Base-by-base conservation (phyloP, 352 stramenopile species). In the Pythium diclinum region DNA sequence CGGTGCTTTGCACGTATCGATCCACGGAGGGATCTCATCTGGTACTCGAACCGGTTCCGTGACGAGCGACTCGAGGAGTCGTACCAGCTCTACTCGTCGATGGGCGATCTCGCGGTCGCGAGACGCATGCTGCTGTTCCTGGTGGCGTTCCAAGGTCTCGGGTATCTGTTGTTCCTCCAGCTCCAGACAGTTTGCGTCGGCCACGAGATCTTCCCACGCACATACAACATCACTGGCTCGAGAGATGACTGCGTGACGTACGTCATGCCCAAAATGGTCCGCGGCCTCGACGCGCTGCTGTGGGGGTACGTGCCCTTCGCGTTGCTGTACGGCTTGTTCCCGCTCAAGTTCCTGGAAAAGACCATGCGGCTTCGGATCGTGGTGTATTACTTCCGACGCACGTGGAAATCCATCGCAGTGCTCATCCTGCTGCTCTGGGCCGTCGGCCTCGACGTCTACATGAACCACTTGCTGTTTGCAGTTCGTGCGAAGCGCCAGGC, bases 31-130 rank as follows among this genome's bases (percentile, higher is more conserved):
- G 78, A 89, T 42, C 65, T 91, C 38, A 75, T 81, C 19, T 67
- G 77, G 17, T 49, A 85, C 23, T 88, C 77, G 53, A 92, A 94
- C 63, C 70, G 79, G 54, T 94, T 94, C 60, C 78, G 75, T 30
- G 82, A 92, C 67, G 70, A 81, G 33, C 71, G 80, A 17, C 68
- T 88, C 44, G 85, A 94, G 67, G 78, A 90, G 52, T 91, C 83
- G 47, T 94, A 91, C 60, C 85, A 94, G 56, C 63, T 94, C 3
- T 86, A 89, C 63, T 87, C 81, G 34, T 94, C 83, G n/a, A 91
- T 74, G 47, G 70, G 71, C 49, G 81, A 88, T 56, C 83, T 94
- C 56, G 72, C 78, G 3, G 73, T 85, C 11, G 80, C 81, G 16
- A 56, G 81, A 4, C 72, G 77, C 62, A 74, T 91, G 47, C 75